Evolutionary conservation across 1,139 yeast genomes (phyloP), one percentile per base, ranked within the genome.

Genomic region (Magnusiomyces magnusii): DNA sequence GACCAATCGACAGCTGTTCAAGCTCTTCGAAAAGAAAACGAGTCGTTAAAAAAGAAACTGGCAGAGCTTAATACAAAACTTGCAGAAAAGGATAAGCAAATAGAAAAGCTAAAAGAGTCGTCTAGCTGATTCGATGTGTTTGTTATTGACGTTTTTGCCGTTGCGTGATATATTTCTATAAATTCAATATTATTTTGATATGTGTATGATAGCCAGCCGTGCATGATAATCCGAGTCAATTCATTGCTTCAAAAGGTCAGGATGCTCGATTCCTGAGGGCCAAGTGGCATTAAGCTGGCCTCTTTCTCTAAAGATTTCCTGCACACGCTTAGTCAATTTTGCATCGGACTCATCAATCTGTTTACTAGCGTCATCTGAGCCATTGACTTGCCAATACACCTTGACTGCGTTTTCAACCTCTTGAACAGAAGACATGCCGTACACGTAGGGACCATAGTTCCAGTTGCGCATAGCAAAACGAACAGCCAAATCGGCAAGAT

Each of bases 401-500:
- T 69, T 67, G n/a, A 87, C 73, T 0, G 96, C 95, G 51, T 73
- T 76, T 34, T 81, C 73, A 59, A 91, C 78, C 68, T 91, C 97
- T 2, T 71, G 71, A 2, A 85, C 68, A 39, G 73, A 80, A 47
- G 89, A 82, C 9, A 87, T 84, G 0, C 97, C 97, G 59, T 90
- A 73, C 2, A 90, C 95, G 2, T 90, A 82, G 1, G 85, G 80
- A 3, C 49, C 9, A 28, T 17, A 21, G 24, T 41, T 53, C 87
- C 93, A 87, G 57, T 78, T 75, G 57, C 80, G 75, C 53, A 87
- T 75, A 0, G 96, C 93, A 70, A 78, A 92, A 61, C 95, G 76
- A 0, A 89, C 85, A 2, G 97, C 89, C 63, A 91, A 72, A 62
- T 87, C 95, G 0, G 97, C 96, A 62, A 92, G 74, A 61, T 88